Evolutionary conservation across 768 basidiomycete species (phyloP), one percentile per base, ranked within the genome.

Genomic region (Lentinula raphanica): DNA sequence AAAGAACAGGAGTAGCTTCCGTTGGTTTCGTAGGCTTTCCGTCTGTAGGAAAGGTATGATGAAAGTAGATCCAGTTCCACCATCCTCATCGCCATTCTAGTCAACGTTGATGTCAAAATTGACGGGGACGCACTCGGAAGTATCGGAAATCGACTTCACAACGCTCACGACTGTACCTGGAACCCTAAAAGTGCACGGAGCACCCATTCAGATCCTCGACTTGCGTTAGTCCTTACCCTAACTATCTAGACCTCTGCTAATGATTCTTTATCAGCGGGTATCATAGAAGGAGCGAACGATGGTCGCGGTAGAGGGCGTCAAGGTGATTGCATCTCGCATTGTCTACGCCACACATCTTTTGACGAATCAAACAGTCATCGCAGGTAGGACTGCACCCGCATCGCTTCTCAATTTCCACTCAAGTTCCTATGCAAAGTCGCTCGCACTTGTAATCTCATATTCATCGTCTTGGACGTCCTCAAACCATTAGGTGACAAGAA

Each of bases 401-500:
- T 59, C 56, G 40, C 42, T 29, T 39, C 58, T 55, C 28, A 32
- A 64, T 63, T 23, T 44, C 59, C 9, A 63, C n/a, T 53, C 46
- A 51, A 48, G 42, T 45, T 19, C 60, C 21, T 59, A 49, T 42
- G 44, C 28, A 23, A 74, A 92, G 97, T 99, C 63, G 96, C 97
- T 7, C 86, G 97, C 59, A 98, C 97, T 39, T 98, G 97, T 71
- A 93, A 98, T 71, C 86, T 98, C 35, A 98, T 99, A 60, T 98
- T 98, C 73, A 98, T 99, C 70, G 91, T 98, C 28, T 84, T 99
- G 49, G 97, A 99, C 67, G 97, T 99, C 27, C 83, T 97, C 35
- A 99, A 98, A 74, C 97, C 97, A n/a, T 83, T 98, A 17, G 91
- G 89, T 25, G 96, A 98, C 77, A 94, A 97, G 67, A 88, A 81